A percentile compares a stretch with the other conserved stretches of the same genome.
These are phyloP conservation scores for Ormosia emarginata DNA, from an alignment of 306 rosid species.

Conservation along the genomic window DNA sequence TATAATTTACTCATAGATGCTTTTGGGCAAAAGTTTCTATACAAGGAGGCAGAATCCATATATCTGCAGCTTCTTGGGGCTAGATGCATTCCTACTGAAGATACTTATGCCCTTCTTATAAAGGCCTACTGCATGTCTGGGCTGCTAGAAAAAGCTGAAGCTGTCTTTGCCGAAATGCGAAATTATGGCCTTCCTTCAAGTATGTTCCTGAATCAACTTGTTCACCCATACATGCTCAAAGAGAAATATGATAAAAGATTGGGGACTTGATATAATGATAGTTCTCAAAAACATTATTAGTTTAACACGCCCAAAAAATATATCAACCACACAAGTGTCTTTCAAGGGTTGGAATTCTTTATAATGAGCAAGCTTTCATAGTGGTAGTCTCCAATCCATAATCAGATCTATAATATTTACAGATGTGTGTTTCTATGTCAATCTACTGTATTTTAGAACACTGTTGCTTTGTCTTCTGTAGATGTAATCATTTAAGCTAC, in stretches of 20 bases:
- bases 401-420: neutral
- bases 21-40: constrained; percentile 64
- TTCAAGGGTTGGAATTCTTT: neutral
- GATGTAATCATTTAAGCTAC: neutral
- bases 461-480: neutral
- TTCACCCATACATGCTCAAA: neutral
- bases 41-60: constrained; percentile 72
- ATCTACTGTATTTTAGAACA: neutral
- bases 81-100: constrained; percentile 82
- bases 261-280: neutral
- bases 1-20: constrained; percentile 92
- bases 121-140: constrained; percentile 84
- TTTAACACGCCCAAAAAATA: neutral
- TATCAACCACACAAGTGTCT: neutral
- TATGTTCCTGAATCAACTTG: constrained; percentile 38
- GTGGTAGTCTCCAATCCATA: neutral
- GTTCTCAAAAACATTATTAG: neutral
- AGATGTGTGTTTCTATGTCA: neutral
- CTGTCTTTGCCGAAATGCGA: constrained; percentile 79
- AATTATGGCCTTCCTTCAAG: constrained; percentile 68
- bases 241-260: neutral
- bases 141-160: constrained; percentile 70
- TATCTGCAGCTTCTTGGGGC: constrained; percentile 79
- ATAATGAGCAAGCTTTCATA: neutral
- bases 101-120: constrained; percentile 88